Evolutionary conservation across 306 rosid species (phyloP), one percentile per base, ranked within the genome.

Genomic region (Cucumis melo): DNA sequence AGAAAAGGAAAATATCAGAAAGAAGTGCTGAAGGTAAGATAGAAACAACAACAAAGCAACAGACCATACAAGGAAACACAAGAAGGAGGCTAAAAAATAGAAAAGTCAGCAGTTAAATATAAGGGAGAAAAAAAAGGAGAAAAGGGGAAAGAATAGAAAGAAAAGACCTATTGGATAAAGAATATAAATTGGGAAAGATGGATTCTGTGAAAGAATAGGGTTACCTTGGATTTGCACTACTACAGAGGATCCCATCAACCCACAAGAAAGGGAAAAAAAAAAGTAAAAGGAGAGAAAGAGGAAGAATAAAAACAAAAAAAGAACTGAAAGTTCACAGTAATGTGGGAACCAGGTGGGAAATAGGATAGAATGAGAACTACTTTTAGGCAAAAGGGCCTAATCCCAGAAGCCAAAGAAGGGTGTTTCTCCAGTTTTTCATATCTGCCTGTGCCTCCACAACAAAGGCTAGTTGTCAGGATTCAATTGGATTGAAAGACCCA

Each of bases 181-280:
- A 82, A 71, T 62, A 78, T 7, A 77, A 6, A 51, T 44, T 10
- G 71, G 46, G 66, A 44, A 77, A 68, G 81, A 84, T 42, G 70
- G 80, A 82, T 82, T 82, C 66, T 73, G 23, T 27, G 46, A 78
- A 74, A 83, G 80, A 83, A 57, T 61, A 83, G 67, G 81, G 62
- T 70, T 48, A 79, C 83, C 85, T 68, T 59, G 77, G 61, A 84
- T 78, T 58, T 82, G 81, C 75, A 78, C 67, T 53, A 84, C 17
- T 53, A 84, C 17, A 78, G 58, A 72, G 16, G 76, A 78, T 74
- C 75, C 71, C 53, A 77, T 13, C 77, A 80, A 72, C 62, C 58
- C 57, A 74, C 55, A 73, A 73, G 58, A 62, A 63, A 46, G 50
- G 8, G 9, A 48, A 38, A 16, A 50, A 23, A 51, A 34, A 24